phyloP scores from a whole-genome alignment of 352 stramenopile genomes.

The Plasmopara viticola region DNA sequence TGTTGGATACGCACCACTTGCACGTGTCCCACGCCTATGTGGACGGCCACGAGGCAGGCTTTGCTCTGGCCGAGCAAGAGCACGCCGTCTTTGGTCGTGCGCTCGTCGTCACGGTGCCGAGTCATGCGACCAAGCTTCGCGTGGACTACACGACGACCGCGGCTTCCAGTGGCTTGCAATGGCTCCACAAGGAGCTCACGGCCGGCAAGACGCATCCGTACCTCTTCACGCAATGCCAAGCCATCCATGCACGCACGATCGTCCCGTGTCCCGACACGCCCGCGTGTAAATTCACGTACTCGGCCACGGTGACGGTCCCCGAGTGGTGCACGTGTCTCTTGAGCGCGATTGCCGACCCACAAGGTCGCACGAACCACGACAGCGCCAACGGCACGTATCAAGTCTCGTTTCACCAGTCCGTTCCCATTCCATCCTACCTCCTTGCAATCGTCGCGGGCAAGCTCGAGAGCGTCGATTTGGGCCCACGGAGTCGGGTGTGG shows the following conservation, averaged over 20 bases:
- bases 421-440: conserved; percentile 95
- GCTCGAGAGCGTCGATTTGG: conserved; percentile 86
- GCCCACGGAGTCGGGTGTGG: conserved; percentile 88
- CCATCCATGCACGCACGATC: conserved; percentile 93
- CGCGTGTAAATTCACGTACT: conserved; percentile 92
- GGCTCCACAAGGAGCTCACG: conserved; percentile 91
- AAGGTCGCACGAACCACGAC: conserved; percentile 22
- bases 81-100: conserved; percentile 62
- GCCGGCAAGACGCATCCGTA: conserved; percentile 92
- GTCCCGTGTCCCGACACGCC: conserved; percentile 95
- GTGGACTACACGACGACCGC: conserved; percentile 79
- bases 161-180: conserved; percentile 79
- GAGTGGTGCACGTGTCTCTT: conserved; percentile 91
- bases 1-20: conserved; percentile 86
- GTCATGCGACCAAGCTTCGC: conserved; percentile 41
- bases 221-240: conserved; percentile 91
- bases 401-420: conserved; percentile 83
- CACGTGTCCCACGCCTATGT: conserved; percentile 53
- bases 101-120: conserved; percentile 45
- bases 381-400: conserved; percentile 22
- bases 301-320: conserved; percentile 85
- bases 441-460: conserved; percentile 91
- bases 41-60: conserved; percentile 43
- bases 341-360: conserved; percentile 60
- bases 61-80: conserved; percentile 40